phyloP scores from a whole-genome alignment of 78 protist genomes.

The Dictyostelium intermedium region DNA sequence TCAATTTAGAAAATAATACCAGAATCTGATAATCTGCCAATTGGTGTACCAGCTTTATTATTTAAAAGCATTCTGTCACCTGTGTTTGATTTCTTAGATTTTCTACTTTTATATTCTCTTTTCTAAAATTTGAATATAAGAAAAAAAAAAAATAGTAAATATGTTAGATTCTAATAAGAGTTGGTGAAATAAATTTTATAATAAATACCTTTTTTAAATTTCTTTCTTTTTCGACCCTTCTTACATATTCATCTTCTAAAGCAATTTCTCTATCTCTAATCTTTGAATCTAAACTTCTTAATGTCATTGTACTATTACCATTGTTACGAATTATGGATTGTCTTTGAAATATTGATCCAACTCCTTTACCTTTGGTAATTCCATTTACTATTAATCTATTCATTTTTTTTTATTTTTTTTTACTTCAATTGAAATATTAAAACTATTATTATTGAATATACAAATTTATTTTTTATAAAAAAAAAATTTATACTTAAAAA shows the following conservation, averaged over 20 bases:
- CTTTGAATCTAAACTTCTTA: background rate
- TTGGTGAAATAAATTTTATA: too few species aligned
- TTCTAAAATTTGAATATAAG: background rate
- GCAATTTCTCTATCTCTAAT: constrained; percentile 24
- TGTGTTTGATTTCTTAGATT: background rate
- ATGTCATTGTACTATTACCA: background rate
- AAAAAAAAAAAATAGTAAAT: background rate
- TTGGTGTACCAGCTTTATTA: background rate
- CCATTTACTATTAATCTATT: background rate
- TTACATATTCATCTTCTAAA: constrained; percentile 5
- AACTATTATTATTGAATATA: background rate
- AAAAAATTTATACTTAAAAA: too few species aligned
- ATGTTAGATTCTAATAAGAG: background rate
- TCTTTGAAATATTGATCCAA: background rate
- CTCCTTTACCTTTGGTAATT: background rate
- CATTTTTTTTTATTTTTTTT: background rate
- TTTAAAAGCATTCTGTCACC: background rate
- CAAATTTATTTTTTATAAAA: background rate
- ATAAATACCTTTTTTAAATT: background rate
- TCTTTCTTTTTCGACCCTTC: background rate
- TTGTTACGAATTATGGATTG: background rate
- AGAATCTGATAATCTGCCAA: constrained; percentile 12
- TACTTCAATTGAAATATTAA: background rate
- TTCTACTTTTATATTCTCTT: background rate
- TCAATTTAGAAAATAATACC: constrained; percentile 8